A percentile compares a stretch with the other conserved stretches of the same genome.
Conservation (phyloP, 2,329 filamentous ascomycete species). For the Penicillium digitatum region DNA sequence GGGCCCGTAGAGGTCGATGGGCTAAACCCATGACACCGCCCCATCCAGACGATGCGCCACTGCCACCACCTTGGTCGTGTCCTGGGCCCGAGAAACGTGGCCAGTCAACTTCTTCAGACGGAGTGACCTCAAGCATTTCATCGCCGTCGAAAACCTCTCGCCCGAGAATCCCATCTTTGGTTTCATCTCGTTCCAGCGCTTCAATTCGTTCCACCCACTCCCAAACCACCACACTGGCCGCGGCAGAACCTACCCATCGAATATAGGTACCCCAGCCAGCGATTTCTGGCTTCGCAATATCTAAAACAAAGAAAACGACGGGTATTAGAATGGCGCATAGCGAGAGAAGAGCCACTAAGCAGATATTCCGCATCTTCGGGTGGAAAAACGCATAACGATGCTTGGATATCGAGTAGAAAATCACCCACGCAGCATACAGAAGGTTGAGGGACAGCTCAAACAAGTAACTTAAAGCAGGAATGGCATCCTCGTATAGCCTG, state of each 20-base stretch:
- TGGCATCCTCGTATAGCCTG: slow-evolving; percentile 76
- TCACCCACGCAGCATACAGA: slow-evolving; percentile 87
- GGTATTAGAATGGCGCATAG: slow-evolving; percentile 79
- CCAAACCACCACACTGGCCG: slow-evolving; percentile 95
- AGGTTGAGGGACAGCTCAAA: slow-evolving; percentile 84
- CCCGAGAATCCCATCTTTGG: slow-evolving; percentile 87
- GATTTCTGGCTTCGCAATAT: slow-evolving; percentile 79
- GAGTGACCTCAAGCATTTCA: slow-evolving; percentile 74
- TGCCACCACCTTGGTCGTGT: slow-evolving; percentile 40
- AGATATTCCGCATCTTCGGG: slow-evolving; percentile 83
- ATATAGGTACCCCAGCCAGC: slow-evolving; percentile 95
- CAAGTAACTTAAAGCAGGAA: slow-evolving; percentile 85
- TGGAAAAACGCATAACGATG: slow-evolving; percentile 89
- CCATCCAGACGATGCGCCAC: slow-evolving; percentile 38
- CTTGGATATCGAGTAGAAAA: slow-evolving; percentile 91
- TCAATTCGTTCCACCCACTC: slow-evolving; percentile 97
- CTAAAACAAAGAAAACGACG: slow-evolving; percentile 87
- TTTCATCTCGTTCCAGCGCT: slow-evolving; percentile 84
- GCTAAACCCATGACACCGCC: slow-evolving; percentile 36
- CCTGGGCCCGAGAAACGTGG: slow-evolving; percentile 34
- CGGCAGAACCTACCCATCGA: slow-evolving; percentile 90
- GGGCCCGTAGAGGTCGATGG: slow-evolving; percentile 36
- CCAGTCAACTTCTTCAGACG: slow-evolving; percentile 55
- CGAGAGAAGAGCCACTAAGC: slow-evolving; percentile 72
- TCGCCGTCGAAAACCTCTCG: slow-evolving; percentile 91